Base-by-base conservation (phyloP, 208 protist genomes). In the Herpetomonas tarakana region DNA sequence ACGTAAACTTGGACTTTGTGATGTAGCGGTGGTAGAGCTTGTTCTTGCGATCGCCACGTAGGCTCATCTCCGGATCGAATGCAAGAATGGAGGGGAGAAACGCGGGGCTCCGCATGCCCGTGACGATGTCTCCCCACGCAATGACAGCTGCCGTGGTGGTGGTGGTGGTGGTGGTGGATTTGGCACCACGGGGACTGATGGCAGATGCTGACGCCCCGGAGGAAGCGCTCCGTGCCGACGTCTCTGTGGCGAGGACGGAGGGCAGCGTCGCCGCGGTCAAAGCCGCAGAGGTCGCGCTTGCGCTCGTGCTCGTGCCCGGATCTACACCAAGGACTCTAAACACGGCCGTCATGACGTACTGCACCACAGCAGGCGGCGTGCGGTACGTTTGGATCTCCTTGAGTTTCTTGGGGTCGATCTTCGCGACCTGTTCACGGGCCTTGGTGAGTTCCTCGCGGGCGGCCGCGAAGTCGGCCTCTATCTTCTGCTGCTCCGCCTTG, bases 301-400 rank as follows among this genome's bases (percentile, higher is more conserved):
- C 9, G 35, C 14, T 41, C 27, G 41, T 4, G 2, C 27, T 58
- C 54, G 39, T 49, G 25, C 44, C 44, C 51, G 51, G 35, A 45
- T 49, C 78, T 72, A 85, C 75, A 11, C 83, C 79, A 0, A 91
- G 39, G 18, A 87, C 55, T 44, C 73, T 55, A 66, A 91, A 68
- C 12, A 87, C 84, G 19, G 69, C 79, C 14, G 62, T 62, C 68
- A 91, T 84, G 3, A 91, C 84, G n/a, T 66, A 65, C 69, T 81
- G 76, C 51, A 91, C 84, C 19, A 78, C 76, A 4, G 58, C 59
- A 12, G 84, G 80, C n/a, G 84, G 84, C 6, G 74, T 74, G 22
- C 84, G 79, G 50, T 91, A 91, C 30, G 74, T 76, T 38, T 82
- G 72, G 11, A 91, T 75, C 66, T 91, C 84, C 6, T 62, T 58